Evolutionary conservation across 805 yeast species (phyloP), one percentile per base, ranked within the genome.

Genomic region (Cyberlindnera maritima): DNA sequence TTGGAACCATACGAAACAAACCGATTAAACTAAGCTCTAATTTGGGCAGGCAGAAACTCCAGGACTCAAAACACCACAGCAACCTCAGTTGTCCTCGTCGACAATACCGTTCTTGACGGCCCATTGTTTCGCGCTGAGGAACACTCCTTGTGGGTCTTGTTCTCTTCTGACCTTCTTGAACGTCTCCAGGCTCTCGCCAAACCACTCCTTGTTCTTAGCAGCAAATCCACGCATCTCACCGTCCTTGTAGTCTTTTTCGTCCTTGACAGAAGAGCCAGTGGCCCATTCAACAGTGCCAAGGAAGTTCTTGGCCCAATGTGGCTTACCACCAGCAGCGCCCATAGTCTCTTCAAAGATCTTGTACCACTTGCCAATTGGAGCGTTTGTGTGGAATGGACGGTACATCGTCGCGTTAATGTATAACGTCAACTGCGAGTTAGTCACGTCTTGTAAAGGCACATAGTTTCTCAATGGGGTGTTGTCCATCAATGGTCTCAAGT

Each of bases 221-320:
- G 81, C 79, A 61, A 89, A 81, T 1, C 97, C 97, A 57, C 81
- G 74, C 94, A 89, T 87, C 49, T 85, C 82, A 52, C 83, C 85
- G 52, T 79, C 83, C 44, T 70, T 68, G 46, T 69, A 71, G 36
- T 70, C 62, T 40, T 70, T 63, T 43, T 74, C 77, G 2, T 49
- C 47, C 47, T 63, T 58, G 35, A 51, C 42, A 52, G 64, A 49
- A 39, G 64, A 57, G 8, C 61, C 60, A 7, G 44, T 45, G 11
- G 66, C 64, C 57, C 63, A 55, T 12, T 69, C 65, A 2, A 61
- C 58, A 3, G 77, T 69, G 1, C 96, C 96, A 47, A 87, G 71
- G 65, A 89, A 92, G 66, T 90, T 91, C 72, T 92, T 92, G 15
- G 99, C 99, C 99, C 99, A 92, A 66, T 92, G 99, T 2, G 99